Evolutionary conservation across 2,329 filamentous ascomycete species (phyloP), one percentile per base, ranked within the genome.

Genomic region (Didymella exigua): DNA sequence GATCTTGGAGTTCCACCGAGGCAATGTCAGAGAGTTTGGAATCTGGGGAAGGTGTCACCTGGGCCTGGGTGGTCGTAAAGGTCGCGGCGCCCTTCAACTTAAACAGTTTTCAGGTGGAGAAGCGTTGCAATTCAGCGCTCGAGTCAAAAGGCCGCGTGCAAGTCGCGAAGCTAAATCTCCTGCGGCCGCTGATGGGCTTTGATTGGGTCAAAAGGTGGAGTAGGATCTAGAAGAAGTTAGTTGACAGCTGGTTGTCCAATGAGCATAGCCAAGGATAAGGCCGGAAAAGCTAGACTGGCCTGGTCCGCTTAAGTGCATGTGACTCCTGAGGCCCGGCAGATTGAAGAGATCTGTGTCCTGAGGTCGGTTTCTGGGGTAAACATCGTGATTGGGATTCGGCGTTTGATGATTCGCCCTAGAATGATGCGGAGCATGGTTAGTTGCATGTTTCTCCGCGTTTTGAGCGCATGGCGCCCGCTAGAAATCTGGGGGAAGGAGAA

Each of bases 381-480:
- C 40, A 27, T 8, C n/a, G 30, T 29, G 51, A 49, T 54, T 44
- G 51, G 51, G 44, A 43, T 45, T 54, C 45, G 45, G 45, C 24
- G 21, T 29, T 33, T 49, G 51, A 49, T 45, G 45, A 45, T 54
- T 30, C 16, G 46, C 52, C 27, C 29, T 33, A 41, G 21, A 36
- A 38, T 29, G 31, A 36, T 29, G 30, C 36, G 24, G 34, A 55
- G 40, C 42, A 54, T 30, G 40, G 33, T 49, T 45, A 49, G 51
- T 16, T 54, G 41, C 51, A 49, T 49, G 52, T 42, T 55, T 55
- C 52, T 55, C 52, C 52, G 36, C 46, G 36, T 55, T 55, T 43
- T 49, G 19, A 40, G 37, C 41, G 34, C 52, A 46, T 55, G 52
- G 52, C 46, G 52, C 52, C 52, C 52, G 47, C 46, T 55, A 46